Conservation (phyloP, 306 rosid species). For the Mimosa bimucronata region DNA sequence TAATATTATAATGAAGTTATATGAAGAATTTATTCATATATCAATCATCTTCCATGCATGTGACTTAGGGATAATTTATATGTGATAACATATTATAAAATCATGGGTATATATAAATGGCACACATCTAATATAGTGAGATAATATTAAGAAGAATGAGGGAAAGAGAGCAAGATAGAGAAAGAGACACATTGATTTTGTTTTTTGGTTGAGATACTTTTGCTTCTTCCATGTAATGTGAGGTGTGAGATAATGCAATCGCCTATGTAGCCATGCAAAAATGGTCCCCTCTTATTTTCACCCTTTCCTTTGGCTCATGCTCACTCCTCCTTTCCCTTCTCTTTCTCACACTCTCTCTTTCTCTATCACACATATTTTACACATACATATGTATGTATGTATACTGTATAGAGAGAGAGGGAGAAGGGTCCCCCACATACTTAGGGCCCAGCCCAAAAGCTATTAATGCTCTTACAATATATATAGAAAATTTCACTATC, state of each 20-base stretch:
- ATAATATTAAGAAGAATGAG: background rate
- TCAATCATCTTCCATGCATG: background rate
- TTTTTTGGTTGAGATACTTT: constrained; percentile 49
- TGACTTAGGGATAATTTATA: background rate
- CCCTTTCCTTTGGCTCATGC: constrained; percentile 40
- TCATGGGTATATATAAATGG: constrained; percentile 20
- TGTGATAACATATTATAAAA: background rate
- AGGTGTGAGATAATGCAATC: constrained; percentile 45
- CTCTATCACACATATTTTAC: background rate
- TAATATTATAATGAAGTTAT: background rate
- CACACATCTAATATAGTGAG: constrained; percentile 14
- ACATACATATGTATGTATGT: background rate
- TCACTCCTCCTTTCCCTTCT: constrained; percentile 13
- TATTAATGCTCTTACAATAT: constrained; percentile 63
- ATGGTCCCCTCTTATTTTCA: constrained; percentile 69
- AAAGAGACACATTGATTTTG: constrained; percentile 29
- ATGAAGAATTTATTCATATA: background rate
- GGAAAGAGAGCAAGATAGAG: constrained; percentile 26
- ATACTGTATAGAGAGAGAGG: constrained; percentile 7
- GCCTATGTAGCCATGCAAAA: constrained; percentile 60
- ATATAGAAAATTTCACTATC: constrained; percentile 61
- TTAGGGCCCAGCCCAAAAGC: constrained; percentile 56
- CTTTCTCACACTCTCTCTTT: constrained; percentile 22
- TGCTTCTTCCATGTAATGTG: constrained; percentile 41
- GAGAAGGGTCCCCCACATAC: constrained; percentile 60